Evolutionary conservation across 106 monocot genomes (phyloP).

Genomic region (Chionographis japonica): DNA sequence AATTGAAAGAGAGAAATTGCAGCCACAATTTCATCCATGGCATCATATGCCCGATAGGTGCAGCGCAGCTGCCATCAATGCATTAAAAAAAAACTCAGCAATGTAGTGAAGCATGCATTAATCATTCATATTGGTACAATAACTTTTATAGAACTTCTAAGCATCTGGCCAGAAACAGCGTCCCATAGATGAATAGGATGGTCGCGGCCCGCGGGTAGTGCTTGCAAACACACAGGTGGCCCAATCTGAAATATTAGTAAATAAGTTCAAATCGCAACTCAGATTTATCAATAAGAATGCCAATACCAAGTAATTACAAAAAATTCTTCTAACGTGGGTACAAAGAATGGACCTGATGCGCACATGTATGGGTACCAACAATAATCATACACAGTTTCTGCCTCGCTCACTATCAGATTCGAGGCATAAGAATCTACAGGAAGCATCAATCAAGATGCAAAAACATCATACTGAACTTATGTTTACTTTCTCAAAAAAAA

Average conservation of each 20-base stretch:
- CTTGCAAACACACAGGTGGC: slow-evolving; percentile 75
- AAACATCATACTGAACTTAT: not conserved
- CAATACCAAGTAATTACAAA: too few species aligned
- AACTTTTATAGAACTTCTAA: not conserved
- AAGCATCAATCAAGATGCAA: not conserved
- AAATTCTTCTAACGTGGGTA: too few species aligned
- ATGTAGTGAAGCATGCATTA: not conserved
- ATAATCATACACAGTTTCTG: slow-evolving; percentile 80
- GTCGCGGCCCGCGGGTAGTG: slow-evolving; percentile 69
- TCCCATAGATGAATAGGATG: slow-evolving; percentile 99
- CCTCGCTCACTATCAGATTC: slow-evolving; percentile 58
- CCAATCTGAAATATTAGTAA: slow-evolving; percentile 42
- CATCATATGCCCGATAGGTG: slow-evolving; percentile 96
- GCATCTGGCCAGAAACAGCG: slow-evolving; percentile 69
- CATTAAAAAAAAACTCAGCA: slow-evolving; percentile 6
- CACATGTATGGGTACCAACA: slow-evolving; percentile 98
- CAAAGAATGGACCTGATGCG: slow-evolving; percentile 31
- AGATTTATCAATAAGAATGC: not conserved
- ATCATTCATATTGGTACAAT: too few species aligned
- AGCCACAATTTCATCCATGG: slow-evolving; percentile 94
- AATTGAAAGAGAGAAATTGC: slow-evolving; percentile 86
- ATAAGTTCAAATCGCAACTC: not conserved
- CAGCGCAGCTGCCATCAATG: slow-evolving; percentile 60
- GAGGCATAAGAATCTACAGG: slow-evolving; percentile 61
- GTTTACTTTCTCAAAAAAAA: not conserved